phyloP scores from a whole-genome alignment of 768 basidiomycete species.

The Austroboletus festivus region DNA sequence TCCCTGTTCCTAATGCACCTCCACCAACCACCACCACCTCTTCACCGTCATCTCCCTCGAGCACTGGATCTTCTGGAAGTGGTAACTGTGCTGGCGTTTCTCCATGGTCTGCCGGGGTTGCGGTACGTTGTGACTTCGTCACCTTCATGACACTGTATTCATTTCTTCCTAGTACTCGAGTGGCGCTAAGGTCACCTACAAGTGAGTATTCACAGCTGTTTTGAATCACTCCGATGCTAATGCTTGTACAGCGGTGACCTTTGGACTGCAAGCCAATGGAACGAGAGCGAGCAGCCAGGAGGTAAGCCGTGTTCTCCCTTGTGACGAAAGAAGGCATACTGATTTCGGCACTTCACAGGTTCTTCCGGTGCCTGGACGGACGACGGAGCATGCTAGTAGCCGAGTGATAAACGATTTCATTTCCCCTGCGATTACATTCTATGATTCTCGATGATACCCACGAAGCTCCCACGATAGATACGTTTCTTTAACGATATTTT shows the following conservation, averaged over 20 bases:
- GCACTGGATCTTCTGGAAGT: conserved; percentile 18
- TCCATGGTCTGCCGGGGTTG: conserved; percentile 37
- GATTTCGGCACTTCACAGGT: conserved; percentile 33
- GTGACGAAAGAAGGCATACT: not conserved
- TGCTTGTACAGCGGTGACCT: conserved; percentile 36
- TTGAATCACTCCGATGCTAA: not conserved
- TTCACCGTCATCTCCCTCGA: conserved; percentile 19
- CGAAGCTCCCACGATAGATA: not conserved
- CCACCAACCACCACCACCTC: conserved; percentile 7
- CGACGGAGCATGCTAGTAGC: conserved; percentile 45
- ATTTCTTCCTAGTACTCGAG: conserved; percentile 37
- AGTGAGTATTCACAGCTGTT: conserved; percentile 27
- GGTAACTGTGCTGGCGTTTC: conserved; percentile 37
- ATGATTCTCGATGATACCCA: not conserved
- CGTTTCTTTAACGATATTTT: not conserved
- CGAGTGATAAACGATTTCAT: not conserved
- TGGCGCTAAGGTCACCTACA: conserved; percentile 40
- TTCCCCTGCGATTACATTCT: not conserved
- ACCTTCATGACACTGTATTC: not conserved
- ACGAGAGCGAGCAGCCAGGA: conserved; percentile 34
- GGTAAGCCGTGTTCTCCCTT: conserved; percentile 13
- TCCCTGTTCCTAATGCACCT: conserved; percentile 29
- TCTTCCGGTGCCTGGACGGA: conserved; percentile 54
- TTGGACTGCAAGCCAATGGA: conserved; percentile 49
- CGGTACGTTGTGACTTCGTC: conserved; percentile 30